These are phyloP conservation scores for Lactarius sp. DNA, from an alignment of 768 basidiomycete genomes.

Conservation along the genomic window DNA sequence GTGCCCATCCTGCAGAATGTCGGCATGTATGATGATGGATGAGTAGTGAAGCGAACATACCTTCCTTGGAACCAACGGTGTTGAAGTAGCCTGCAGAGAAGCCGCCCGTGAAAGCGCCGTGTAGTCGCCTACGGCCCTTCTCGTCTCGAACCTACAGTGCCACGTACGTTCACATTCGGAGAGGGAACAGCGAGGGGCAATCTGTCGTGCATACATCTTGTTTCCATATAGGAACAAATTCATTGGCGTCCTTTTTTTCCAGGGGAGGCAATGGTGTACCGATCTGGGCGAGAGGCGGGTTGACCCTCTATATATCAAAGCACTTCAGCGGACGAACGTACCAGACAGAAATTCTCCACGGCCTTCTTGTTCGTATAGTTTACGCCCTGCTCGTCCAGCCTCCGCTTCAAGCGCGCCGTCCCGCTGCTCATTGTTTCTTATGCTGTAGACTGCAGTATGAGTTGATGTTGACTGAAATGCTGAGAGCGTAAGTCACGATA, in stretches of 20 bases:
- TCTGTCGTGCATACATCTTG: slow-evolving; percentile 65
- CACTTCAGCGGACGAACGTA: slow-evolving; percentile 33
- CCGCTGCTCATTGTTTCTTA: slow-evolving; percentile 34
- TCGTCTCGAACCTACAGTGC: slow-evolving; percentile 77
- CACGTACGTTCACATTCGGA: slow-evolving; percentile 17
- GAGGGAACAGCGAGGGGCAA: slow-evolving; percentile 25
- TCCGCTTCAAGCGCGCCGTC: slow-evolving; percentile 67
- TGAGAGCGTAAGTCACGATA: too few relatives aligned
- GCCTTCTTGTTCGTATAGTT: slow-evolving; percentile 65
- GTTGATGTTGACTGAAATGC: too few relatives aligned
- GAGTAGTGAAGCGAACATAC: slow-evolving; percentile 34
- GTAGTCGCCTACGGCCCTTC: slow-evolving; percentile 85
- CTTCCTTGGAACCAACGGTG: slow-evolving; percentile 93
- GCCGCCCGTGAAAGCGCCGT: slow-evolving; percentile 97
- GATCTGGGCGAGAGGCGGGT: slow-evolving; percentile 49
- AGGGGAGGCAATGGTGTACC: slow-evolving; percentile 92
- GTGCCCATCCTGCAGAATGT: slow-evolving; percentile 78
- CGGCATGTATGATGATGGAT: background rate
- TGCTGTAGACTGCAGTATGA: background rate
- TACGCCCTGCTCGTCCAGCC: slow-evolving; percentile 75
- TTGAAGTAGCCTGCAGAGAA: slow-evolving; percentile 98
- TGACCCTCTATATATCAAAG: background rate
- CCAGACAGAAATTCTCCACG: slow-evolving; percentile 83
- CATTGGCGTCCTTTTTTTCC: slow-evolving; percentile 89
- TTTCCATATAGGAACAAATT: slow-evolving; percentile 97